Base-by-base conservation (phyloP, 139 green algal species). In the Yamagishiella unicocca region DNA sequence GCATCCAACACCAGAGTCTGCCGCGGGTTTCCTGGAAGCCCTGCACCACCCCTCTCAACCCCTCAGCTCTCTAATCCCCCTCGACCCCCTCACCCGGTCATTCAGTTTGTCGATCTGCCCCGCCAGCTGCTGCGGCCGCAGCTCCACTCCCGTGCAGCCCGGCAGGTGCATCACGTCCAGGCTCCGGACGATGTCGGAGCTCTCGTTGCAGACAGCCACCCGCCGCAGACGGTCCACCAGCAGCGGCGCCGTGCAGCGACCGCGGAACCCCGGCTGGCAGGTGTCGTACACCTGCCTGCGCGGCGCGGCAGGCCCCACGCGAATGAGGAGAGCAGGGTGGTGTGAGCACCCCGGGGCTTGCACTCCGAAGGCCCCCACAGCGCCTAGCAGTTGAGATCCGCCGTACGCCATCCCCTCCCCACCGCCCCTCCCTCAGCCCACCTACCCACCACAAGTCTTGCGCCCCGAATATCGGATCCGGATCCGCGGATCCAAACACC, bases 221-320 rank as follows among this genome's bases (percentile, higher is more conserved):
- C 84, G 75, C 38, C 76, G 42, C 4, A 71, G 21, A 31, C 75
- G 89, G 90, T 99, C 96, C 14, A 99, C 90, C 70, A 99, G 91
- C 81, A 98, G 90, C 1, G 96, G 96, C 0, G 96, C 96, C 14
- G 96, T 99, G 92, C 96, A 99, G 37, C 96, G 93, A 2, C 96
- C 96, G 1, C 64, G 88, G 89, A 95, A 98, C 19, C 95, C 92
- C 0, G 95, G 94, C 67, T 78, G 90, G 9, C 89, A 87, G 21
- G 87, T 79, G 75, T 98, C 95, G 90, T 98, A 98, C 73, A 98
- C 96, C 68, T 96, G 88, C 89, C 95, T 96, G 92, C 55, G 86
- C 61, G 37, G 37, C 24, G 2, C 17, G 22, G 24, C 6, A n/a
- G n/a, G n/a, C n/a, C n/a, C n/a, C n/a, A n/a, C n/a, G n/a, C n/a